A percentile compares a stretch with the other conserved stretches of the same genome.
These are phyloP conservation scores for Aspergillus arachidicola DNA, from an alignment of 2,329 filamentous ascomycete species.

Conservation along the genomic window DNA sequence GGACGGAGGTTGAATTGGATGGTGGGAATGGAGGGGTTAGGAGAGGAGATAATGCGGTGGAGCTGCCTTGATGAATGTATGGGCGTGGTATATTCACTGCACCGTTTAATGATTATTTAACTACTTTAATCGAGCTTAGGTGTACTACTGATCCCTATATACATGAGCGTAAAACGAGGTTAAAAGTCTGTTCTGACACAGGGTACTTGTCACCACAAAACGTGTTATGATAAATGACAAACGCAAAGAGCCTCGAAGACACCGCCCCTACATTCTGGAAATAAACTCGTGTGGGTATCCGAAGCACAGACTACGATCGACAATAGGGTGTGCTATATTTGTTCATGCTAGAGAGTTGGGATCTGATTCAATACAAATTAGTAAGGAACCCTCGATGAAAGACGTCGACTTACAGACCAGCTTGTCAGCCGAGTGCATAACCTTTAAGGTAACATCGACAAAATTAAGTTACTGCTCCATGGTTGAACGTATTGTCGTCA, in stretches of 20 bases:
- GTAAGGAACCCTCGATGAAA: too few species aligned
- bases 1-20: neutral
- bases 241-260: neutral
- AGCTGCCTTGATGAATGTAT: neutral
- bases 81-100: neutral
- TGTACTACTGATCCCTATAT: neutral
- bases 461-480: accelerated
- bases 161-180: neutral
- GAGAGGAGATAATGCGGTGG: neutral
- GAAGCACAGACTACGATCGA: neutral
- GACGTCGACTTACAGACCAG: too few species aligned
- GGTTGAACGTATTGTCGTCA: neutral
- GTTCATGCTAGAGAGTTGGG: neutral
- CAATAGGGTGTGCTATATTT: neutral
- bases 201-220: neutral
- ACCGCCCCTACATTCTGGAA: neutral
- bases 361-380: too few species aligned
- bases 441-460: neutral
- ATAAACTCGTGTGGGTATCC: neutral
- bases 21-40: neutral
- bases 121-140: neutral
- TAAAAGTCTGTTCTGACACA: neutral
- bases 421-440: too few species aligned
- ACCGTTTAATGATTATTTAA: neutral
- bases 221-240: neutral